Evolutionary conservation across 2,329 filamentous ascomycete genomes (phyloP), one percentile per base, ranked within the genome.

Genomic region (Pyrenochaeta sp.): DNA sequence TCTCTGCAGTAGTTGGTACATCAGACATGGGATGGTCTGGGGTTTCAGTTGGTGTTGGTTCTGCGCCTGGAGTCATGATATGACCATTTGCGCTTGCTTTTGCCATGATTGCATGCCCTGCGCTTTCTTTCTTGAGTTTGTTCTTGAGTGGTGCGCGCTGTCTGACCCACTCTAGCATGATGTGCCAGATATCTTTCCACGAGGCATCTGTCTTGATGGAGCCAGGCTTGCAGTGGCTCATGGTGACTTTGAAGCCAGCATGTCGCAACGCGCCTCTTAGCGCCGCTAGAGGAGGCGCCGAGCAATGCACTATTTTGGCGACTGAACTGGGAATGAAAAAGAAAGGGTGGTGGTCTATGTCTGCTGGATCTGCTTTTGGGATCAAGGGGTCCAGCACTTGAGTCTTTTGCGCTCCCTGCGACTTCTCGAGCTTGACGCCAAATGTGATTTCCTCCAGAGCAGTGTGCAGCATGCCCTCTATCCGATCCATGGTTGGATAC

Each of bases 131-230:
- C 65, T 86, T 89, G 49, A 96, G 81, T 17, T 86, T 86, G 31
- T 88, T 85, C 71, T 90, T 96, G 52, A 96, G 82, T 0, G 93
- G 92, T 0, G 85, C 83, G 67, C 89, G 90, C 71, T 96, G 92
- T 20, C 89, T 85, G 12, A 90, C 86, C 92, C 92, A 99, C 76
- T 97, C 92, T 21, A 91, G 85, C 86, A 98, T 95, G 23, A 98
- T 81, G 72, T 96, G 90, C 93, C 95, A 98, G 42, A 99, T 85
- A 0, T 91, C 87, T 4, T 82, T 82, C 92, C 92, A 99, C 0
- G 93, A 91, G 12, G 95, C 95, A 75, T 98, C 87, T 0, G 95
- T 98, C 79, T 96, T 96, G 76, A 98, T 87, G 68, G 91, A 95
- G 21, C 93, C 94, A 0, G 91, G 85, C 63, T 92, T 92, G 66